phyloP scores from a whole-genome alignment of 202 grass and related monocot genomes.

The Carex sylvatica region DNA sequence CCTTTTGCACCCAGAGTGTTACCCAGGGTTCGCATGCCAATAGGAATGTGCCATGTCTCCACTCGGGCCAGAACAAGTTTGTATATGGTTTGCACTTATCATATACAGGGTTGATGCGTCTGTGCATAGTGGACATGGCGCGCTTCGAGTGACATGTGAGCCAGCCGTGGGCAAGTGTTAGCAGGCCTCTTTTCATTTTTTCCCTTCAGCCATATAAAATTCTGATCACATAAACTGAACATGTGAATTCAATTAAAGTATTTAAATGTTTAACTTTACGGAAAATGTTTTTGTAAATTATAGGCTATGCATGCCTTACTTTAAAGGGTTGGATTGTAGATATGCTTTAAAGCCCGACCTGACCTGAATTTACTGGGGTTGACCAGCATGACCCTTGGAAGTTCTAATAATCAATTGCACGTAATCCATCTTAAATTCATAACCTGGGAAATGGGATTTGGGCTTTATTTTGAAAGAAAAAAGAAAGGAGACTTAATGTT shows the following conservation, averaged over 20 bases:
- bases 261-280: not conserved
- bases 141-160: not conserved
- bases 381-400: slow-evolving; percentile 12
- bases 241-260: not conserved
- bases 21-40: not conserved
- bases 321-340: not conserved
- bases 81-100: not conserved
- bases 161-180: not conserved
- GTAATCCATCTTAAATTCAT: not conserved
- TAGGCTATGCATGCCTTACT: not conserved
- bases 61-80: not conserved
- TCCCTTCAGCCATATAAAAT: not conserved
- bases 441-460: not conserved
- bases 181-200: not conserved
- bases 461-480: not conserved
- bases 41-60: not conserved
- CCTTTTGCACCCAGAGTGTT: not conserved
- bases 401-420: not conserved
- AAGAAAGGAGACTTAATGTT: not conserved
- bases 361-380: not conserved
- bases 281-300: not conserved
- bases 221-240: not conserved
- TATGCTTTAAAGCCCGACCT: not conserved
- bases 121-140: not conserved
- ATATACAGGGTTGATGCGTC: not conserved